Base-by-base conservation (phyloP, 805 yeast species). In the Yarrowia divulgata region DNA sequence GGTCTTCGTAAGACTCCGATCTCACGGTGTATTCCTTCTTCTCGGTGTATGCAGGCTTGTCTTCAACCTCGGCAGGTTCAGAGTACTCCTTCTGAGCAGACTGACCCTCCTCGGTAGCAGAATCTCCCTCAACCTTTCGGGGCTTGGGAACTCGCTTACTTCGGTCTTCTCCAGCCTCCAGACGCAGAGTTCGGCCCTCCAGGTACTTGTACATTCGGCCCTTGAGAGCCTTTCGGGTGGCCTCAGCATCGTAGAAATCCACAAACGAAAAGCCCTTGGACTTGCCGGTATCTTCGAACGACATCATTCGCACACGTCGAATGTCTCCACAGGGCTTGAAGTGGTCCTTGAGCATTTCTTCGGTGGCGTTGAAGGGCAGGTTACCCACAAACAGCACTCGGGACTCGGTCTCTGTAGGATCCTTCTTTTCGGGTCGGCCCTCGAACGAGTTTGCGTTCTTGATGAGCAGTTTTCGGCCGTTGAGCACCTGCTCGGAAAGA, bases 231-330 rank as follows among this genome's bases (percentile, higher is more conserved):
- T 83, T 83, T 0, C 95, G 90, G 39, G 97, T 93, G 9, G 95
- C 93, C 46, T 85, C 87, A 72, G 89, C 91, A 72, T 88, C 88
- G 71, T 82, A 85, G 80, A 93, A 94, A 78, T 94, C 98, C 43
- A 94, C 81, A 75, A 95, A 94, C 1, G 97, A 93, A 81, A 94
- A 94, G 1, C 98, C 98, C 79, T 95, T 95, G 82, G 98, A 94
- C 77, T 93, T 94, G 1, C 98, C 98, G 64, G 90, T 82, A 77
- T 94, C 99, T 79, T 95, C 93, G 79, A 94, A 94, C n/a, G 99
- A 93, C 3, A 98, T 98, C 96, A 93, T 94, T 78, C 99, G 86
- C 68, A 94, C 86, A 73, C 86, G 86, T 37, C 83, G 80, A 70
- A 96, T 94, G 72, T 90, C 93, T 48, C 98, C 98, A 80, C 97